Percentiles rank a stretch among this genome's conserved stretches.
phyloP scores from a whole-genome alignment of 176 grass and related monocot genomes.

The Puya raimondii region DNA sequence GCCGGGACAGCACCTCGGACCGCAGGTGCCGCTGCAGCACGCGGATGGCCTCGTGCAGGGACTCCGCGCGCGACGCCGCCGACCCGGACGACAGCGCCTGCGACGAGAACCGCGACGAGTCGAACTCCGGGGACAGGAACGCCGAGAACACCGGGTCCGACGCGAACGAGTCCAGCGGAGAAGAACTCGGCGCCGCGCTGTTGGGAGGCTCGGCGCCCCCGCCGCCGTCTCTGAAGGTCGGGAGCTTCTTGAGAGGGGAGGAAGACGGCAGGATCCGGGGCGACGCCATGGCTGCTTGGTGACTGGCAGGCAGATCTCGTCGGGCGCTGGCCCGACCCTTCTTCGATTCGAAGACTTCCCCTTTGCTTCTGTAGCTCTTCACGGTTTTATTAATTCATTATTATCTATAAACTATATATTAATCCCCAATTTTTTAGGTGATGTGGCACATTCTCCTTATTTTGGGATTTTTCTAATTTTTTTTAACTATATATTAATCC shows the following conservation, averaged over 20 bases:
- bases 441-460: too few relatives aligned
- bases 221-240: constrained; percentile 10
- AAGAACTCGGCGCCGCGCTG: constrained; percentile 22
- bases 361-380: too few relatives aligned
- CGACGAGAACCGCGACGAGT: constrained; percentile 79
- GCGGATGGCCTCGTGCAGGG: constrained; percentile 79
- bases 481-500: too few relatives aligned
- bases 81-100: constrained; percentile 82
- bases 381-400: too few relatives aligned
- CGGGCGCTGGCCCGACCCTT: too few relatives aligned
- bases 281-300: neutral
- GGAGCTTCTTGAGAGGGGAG: constrained; percentile 23
- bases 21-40: constrained; percentile 72
- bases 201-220: neutral
- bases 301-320: too few relatives aligned
- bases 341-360: too few relatives aligned
- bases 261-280: constrained; percentile 7
- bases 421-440: too few relatives aligned
- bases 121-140: constrained; percentile 80
- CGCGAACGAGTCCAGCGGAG: constrained; percentile 78
- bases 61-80: constrained; percentile 72
- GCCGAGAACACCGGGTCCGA: constrained; percentile 84
- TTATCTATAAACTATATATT: too few relatives aligned
- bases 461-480: too few relatives aligned
- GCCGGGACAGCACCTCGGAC: constrained; percentile 82